These are phyloP conservation scores for Populus hybrid DNA, from an alignment of 441 rosid genomes.

Conservation along the genomic window DNA sequence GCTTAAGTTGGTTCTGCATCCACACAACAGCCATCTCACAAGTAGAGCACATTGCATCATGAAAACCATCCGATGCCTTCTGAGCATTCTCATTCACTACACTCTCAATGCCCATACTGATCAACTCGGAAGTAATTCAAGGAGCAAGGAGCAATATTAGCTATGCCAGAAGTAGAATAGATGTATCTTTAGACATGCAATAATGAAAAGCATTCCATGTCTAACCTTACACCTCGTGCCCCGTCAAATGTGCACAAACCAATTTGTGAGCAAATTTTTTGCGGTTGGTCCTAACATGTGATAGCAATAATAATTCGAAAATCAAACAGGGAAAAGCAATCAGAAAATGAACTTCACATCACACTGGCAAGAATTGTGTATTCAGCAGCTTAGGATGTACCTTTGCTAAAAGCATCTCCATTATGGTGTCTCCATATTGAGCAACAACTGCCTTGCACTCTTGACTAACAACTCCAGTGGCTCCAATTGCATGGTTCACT, in stretches of 20 bases:
- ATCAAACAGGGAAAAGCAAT: background rate
- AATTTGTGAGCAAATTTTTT: conserved; percentile 64
- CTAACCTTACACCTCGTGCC: conserved; percentile 57
- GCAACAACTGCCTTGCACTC: conserved; percentile 72
- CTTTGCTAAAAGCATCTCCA: conserved; percentile 56
- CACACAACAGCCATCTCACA: conserved; percentile 84
- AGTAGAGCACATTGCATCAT: conserved; percentile 54
- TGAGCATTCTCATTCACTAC: conserved; percentile 45
- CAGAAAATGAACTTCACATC: background rate
- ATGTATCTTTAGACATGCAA: background rate
- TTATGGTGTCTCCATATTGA: conserved; percentile 62
- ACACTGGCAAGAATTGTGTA: background rate
- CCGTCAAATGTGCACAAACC: conserved; percentile 78
- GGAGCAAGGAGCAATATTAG: background rate
- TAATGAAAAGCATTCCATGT: background rate
- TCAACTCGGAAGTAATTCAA: conserved; percentile 8
- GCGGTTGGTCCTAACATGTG: conserved; percentile 50
- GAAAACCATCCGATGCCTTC: conserved; percentile 30
- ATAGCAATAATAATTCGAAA: conserved; percentile 8
- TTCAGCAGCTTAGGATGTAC: conserved; percentile 32
- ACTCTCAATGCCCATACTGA: conserved; percentile 71
- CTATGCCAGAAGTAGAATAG: background rate
- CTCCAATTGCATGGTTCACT: conserved; percentile 85
- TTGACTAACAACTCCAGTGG: conserved; percentile 69
- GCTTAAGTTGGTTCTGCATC: conserved; percentile 70